phyloP scores from a whole-genome alignment of 805 yeast species.

The Kuraishia molischiana region DNA sequence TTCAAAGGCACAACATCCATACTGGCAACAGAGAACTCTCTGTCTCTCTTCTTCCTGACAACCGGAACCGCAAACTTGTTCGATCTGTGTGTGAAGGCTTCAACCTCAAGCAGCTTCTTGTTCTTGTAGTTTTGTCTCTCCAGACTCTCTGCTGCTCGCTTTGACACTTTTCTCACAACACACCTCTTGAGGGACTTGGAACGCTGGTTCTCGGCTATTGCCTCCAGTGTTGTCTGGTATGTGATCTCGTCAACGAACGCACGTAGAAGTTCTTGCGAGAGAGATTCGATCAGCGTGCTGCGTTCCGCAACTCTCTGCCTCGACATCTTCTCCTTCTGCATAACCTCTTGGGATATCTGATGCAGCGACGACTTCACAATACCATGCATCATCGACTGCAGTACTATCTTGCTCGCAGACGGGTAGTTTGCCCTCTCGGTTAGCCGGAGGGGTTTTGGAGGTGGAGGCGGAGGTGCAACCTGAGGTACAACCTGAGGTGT shows the following conservation, averaged over 20 bases:
- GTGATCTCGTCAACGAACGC: conserved; percentile 56
- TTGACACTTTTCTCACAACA: conserved; percentile 21
- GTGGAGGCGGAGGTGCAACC: neutral
- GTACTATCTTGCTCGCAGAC: neutral
- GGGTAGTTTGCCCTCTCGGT: neutral
- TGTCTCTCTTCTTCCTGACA: conserved; percentile 14
- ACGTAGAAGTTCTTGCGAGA: conserved; percentile 41
- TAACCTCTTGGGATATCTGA: neutral
- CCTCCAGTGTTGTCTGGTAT: conserved; percentile 29
- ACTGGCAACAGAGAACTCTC: conserved; percentile 7
- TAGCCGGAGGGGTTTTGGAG: neutral
- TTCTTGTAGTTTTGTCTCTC: conserved; percentile 19
- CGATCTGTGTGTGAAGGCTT: conserved; percentile 11
- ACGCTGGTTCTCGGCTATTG: conserved; percentile 33
- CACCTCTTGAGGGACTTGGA: conserved; percentile 19
- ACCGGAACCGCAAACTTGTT: conserved; percentile 15
- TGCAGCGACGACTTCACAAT: neutral
- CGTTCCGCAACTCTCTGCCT: conserved; percentile 8
- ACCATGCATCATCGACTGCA: neutral
- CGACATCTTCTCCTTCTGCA: neutral
- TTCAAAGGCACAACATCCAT: neutral
- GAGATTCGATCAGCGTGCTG: conserved; percentile 18
- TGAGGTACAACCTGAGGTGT: neutral
- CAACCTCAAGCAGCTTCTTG: conserved; percentile 28
- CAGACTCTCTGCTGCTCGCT: conserved; percentile 15